Evolutionary conservation across 176 grass and related monocot genomes (phyloP), one percentile per base, ranked within the genome.

Genomic region (Pharus latifolius): DNA sequence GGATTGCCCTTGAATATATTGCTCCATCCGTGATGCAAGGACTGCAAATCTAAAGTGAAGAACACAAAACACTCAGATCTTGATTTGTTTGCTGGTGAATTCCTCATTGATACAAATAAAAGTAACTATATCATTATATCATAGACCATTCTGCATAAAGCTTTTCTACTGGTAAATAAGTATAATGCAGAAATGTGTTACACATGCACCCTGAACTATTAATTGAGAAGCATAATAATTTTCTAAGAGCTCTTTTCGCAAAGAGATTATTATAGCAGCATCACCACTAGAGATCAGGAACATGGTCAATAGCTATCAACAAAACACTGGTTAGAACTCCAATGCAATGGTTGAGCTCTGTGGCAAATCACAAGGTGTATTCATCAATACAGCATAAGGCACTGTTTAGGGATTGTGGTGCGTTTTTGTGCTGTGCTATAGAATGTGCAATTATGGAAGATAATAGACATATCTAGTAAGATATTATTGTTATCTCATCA

Each of bases 1-100:
- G 52, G 95, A 99, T 75, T 94, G 95, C 20, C 95, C 95, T 80
- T 94, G 95, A 79, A 94, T 99, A 76, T 94, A 91, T 32, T 86
- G 95, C 56, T 99, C 95, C 95, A 99, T 99, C 51, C 87, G 82
- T 78, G 95, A 83, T 56, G 87, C 95, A 79, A 91, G 90, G 56
- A 87, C 88, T 63, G 82, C 87, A 94, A 99, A 99, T 41, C 95
- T 99, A 51, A 55, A 78, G 72, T 29, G 53, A 67, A 44, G 50
- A 63, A 46, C 48, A 54, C 38, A 67, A 8, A 78, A 69, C 16
- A 33, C 30, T 83, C 1, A 91, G 32, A 76, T 41, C 38, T 46
- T 47, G 19, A 38, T 47, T 31, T 53, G 6, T 52, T 24, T 70
- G 48, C 28, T 33, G 61, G 10, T 14, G 11, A 80, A 62, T 16